These are phyloP conservation scores for Capsicum chinense DNA, from an alignment of 257 asterid genomes.

Conservation along the genomic window DNA sequence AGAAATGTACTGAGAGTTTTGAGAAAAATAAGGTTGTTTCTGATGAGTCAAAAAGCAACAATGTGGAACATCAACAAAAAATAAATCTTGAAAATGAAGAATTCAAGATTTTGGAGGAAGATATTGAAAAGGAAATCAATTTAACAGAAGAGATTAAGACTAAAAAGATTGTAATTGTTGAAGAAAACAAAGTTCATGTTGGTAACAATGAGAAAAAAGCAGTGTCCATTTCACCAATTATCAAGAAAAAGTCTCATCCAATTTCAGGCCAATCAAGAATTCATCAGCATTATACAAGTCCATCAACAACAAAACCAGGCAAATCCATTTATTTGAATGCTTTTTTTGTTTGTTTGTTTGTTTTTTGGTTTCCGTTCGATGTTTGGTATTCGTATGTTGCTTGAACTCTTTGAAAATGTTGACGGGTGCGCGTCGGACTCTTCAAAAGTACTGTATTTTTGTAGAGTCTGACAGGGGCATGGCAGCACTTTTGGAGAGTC, in stretches of 20 bases:
- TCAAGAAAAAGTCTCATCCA: conserved; percentile 48
- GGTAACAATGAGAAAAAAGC: conserved; percentile 39
- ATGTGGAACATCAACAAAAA: conserved; percentile 32
- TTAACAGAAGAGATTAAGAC: conserved; percentile 39
- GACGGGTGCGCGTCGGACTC: background rate
- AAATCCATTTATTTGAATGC: conserved; percentile 21
- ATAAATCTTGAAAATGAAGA: conserved; percentile 35
- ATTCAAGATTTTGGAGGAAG: conserved; percentile 37
- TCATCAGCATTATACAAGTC: conserved; percentile 33
- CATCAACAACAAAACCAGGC: conserved; percentile 56
- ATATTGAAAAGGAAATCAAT: conserved; percentile 42
- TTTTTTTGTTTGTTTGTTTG: background rate
- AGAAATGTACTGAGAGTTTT: background rate
- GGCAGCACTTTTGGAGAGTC: background rate
- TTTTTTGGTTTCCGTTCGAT: background rate
- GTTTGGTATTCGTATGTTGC: background rate
- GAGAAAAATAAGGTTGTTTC: background rate
- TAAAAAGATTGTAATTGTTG: conserved; percentile 45
- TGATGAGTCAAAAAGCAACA: conserved; percentile 4
- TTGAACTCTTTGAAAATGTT: background rate
- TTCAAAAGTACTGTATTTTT: background rate
- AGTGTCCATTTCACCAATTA: conserved; percentile 45
- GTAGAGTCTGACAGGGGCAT: background rate
- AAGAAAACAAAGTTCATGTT: conserved; percentile 42
- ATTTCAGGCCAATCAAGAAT: conserved; percentile 42